Percentiles rank a stretch among this genome's conserved stretches.
Conservation (phyloP, 768 basidiomycete species). For the Mrakia gelida region DNA sequence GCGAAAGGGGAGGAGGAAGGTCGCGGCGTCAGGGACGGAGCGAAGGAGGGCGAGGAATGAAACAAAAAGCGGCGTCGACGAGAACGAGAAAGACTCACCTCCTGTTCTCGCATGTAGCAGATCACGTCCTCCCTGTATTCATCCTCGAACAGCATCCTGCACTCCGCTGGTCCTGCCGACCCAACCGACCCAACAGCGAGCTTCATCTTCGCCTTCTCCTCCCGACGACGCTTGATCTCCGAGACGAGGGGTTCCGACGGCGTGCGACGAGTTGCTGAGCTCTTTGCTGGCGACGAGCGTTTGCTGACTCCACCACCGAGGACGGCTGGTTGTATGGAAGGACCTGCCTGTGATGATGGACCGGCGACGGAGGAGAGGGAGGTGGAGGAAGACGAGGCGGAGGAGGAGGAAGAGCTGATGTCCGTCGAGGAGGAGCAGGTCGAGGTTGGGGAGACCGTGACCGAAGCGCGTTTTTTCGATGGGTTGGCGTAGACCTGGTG, state of each 20-base stretch:
- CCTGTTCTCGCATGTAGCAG: conserved; percentile 95
- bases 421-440: neutral
- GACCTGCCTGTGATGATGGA: neutral
- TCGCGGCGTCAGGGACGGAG: conserved; percentile 1
- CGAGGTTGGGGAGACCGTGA: conserved; percentile 62
- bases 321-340: conserved; percentile 33
- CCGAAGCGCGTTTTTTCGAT: conserved; percentile 31
- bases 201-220: conserved; percentile 47
- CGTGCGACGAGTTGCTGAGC: conserved; percentile 55
- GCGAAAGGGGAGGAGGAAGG: conserved; percentile 25
- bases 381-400: neutral
- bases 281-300: conserved; percentile 51
- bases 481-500: conserved; percentile 26
- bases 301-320: conserved; percentile 51
- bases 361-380: neutral
- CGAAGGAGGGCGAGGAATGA: neutral
- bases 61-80: conserved; percentile 1
- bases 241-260: conserved; percentile 52
- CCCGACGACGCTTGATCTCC: conserved; percentile 35
- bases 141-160: conserved; percentile 77
- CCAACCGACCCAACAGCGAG: conserved; percentile 44
- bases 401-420: neutral
- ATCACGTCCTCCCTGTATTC: conserved; percentile 93
- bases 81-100: conserved; percentile 60
- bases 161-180: conserved; percentile 44